Base-by-base conservation (phyloP, 1,284 basidiomycete species). In the Papiliotrema fonsecae region DNA sequence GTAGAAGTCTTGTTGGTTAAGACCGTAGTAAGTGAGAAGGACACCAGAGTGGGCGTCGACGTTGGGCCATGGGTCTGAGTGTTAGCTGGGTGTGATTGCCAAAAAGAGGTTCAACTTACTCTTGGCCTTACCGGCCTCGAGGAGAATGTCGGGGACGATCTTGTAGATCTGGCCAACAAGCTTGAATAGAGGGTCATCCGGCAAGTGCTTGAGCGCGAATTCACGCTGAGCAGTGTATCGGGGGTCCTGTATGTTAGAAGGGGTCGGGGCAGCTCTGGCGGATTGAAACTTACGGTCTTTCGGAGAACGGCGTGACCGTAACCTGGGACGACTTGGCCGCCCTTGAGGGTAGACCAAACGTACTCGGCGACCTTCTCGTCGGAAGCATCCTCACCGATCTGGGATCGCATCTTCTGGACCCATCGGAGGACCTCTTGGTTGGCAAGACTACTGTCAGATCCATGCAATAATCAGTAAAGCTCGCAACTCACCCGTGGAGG, bases 11-110 rank as follows among this genome's bases (percentile, higher is more conserved):
- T 92, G 91, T 74, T 93, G 83, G 61, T 81, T 80, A 54, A 91
- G 77, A 50, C 89, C 75, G 65, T 74, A 75, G 67, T 94, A 80
- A 54, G 89, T 89, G 49, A 97, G 79, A 50, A 97, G 83, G 59
- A 86, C 91, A 77, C 94, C 94, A 30, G 93, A 97, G 77, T 92
- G 91, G 51, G 94, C 91, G 74, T 97, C 93, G 54, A 97, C 93
- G 75, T 97, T 96, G 45, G 88, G 72, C 71, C 71, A 74, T 52
- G 77, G 77, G 74, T 72, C 61, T 65, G 49, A 18, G 63, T 3
- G n/a, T 40, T 44, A 34, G 50, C 47, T 35, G 38, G 27, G 26
- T 3, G 6, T 7, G 2, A 4, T 38, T 25, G n/a, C 37, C 38
- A 21, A 11, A 22, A 50, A n/a, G 28, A 87, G 6, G 86, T 85